phyloP scores from a whole-genome alignment of 2,329 filamentous ascomycete species.

The Penicillium frequentans region DNA sequence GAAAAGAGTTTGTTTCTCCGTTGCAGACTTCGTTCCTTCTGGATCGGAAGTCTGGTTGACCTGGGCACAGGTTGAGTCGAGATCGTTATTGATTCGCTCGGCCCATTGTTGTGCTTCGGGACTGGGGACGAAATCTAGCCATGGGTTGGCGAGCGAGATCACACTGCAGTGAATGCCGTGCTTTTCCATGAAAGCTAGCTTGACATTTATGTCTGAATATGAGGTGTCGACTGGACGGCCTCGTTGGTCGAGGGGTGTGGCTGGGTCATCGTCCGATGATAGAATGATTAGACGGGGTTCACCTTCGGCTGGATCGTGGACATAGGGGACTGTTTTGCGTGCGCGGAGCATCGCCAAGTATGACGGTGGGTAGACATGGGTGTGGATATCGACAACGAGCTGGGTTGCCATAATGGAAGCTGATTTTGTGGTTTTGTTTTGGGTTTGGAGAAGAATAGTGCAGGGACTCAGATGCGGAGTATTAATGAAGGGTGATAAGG shows the following conservation, averaged over 20 bases:
- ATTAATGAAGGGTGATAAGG: slow-evolving; percentile 8
- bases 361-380: slow-evolving; percentile 62
- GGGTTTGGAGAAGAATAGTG: background rate
- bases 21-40: slow-evolving; percentile 15
- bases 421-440: background rate
- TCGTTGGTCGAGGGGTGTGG: slow-evolving; percentile 48
- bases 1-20: slow-evolving; percentile 67
- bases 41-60: slow-evolving; percentile 29
- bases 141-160: slow-evolving; percentile 87
- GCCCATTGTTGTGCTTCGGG: slow-evolving; percentile 65
- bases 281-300: slow-evolving; percentile 49
- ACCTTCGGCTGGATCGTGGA: slow-evolving; percentile 39
- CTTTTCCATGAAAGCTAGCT: slow-evolving; percentile 82
- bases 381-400: slow-evolving; percentile 60
- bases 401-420: slow-evolving; percentile 26
- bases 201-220: slow-evolving; percentile 77
- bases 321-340: slow-evolving; percentile 49
- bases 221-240: slow-evolving; percentile 81
- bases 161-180: slow-evolving; percentile 82
- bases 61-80: slow-evolving; percentile 68
- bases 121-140: slow-evolving; percentile 78
- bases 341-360: slow-evolving; percentile 59
- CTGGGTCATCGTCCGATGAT: slow-evolving; percentile 45
- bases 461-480: background rate
- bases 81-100: slow-evolving; percentile 71